A percentile compares a stretch with the other conserved stretches of the same genome.
phyloP scores from a whole-genome alignment of 305 asterid genomes.

The Fraxinus baroniana region DNA sequence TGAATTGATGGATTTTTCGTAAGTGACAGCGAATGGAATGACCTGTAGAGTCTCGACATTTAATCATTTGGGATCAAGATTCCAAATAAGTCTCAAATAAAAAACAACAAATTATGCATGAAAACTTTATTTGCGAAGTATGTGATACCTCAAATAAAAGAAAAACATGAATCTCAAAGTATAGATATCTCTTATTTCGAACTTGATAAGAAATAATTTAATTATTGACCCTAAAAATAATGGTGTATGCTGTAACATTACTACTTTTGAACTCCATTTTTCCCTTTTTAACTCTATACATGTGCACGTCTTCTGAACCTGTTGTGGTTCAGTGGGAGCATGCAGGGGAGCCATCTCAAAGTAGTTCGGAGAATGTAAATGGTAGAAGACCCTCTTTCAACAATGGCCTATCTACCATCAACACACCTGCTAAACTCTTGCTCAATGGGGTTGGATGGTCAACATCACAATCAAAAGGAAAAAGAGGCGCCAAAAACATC shows the following conservation, averaged over 20 bases:
- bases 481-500: conserved; percentile 45
- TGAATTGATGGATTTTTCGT: neutral
- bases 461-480: conserved; percentile 74
- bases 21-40: neutral
- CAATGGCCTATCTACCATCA: conserved; percentile 54
- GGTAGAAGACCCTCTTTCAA: conserved; percentile 46
- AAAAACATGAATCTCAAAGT: neutral
- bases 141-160: conserved; percentile 8
- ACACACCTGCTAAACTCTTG: conserved; percentile 60
- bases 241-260: conserved; percentile 18
- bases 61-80: conserved; percentile 3
- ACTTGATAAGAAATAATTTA: conserved; percentile 6
- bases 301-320: conserved; percentile 30
- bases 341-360: conserved; percentile 65
- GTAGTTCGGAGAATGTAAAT: conserved; percentile 47
- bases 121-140: neutral
- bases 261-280: conserved; percentile 12
- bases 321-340: conserved; percentile 76
- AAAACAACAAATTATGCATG: neutral
- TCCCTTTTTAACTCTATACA: conserved; percentile 17
- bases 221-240: neutral
- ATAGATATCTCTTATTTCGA: neutral
- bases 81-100: neutral
- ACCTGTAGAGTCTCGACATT: neutral
- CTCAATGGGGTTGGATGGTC: conserved; percentile 91